These are phyloP conservation scores for Chalciporus piperatus DNA, from an alignment of 768 basidiomycete genomes.

Conservation along the genomic window DNA sequence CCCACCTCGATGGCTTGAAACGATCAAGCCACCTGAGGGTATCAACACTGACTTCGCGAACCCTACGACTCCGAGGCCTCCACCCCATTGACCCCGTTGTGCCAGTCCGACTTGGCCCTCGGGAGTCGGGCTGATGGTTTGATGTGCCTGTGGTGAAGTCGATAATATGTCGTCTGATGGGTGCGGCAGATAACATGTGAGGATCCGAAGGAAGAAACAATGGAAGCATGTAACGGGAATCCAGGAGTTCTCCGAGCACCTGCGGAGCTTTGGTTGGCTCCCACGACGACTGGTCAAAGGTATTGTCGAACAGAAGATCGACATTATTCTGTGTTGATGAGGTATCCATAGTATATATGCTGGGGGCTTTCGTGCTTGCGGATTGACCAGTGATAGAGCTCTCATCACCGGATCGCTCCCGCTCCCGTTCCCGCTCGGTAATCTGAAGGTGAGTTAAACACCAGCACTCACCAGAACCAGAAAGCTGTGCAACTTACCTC, in stretches of 20 bases:
- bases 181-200: slow-evolving; percentile 68
- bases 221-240: slow-evolving; percentile 92
- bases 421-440: slow-evolving; percentile 63
- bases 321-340: slow-evolving; percentile 53
- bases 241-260: slow-evolving; percentile 85
- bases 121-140: slow-evolving; percentile 27
- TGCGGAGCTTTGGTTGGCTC: slow-evolving; percentile 76
- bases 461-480: not conserved
- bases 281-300: slow-evolving; percentile 66
- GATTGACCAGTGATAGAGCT: slow-evolving; percentile 40
- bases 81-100: slow-evolving; percentile 48
- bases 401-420: slow-evolving; percentile 32
- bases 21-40: slow-evolving; percentile 74
- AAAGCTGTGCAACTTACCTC: slow-evolving; percentile 48
- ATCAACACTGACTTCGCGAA: slow-evolving; percentile 59
- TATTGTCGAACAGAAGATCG: slow-evolving; percentile 77
- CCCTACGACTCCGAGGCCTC: slow-evolving; percentile 54
- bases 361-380: slow-evolving; percentile 28
- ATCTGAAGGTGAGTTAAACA: slow-evolving; percentile 43
- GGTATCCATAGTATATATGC: slow-evolving; percentile 33
- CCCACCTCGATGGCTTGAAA: slow-evolving; percentile 54
- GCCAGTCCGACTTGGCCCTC: slow-evolving; percentile 41
- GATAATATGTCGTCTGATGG: slow-evolving; percentile 39
- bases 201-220: slow-evolving; percentile 81
- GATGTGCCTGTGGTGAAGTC: slow-evolving; percentile 14